Conservation (phyloP, 371 early-diverging fungal species). For the Batkoa obscura region DNA sequence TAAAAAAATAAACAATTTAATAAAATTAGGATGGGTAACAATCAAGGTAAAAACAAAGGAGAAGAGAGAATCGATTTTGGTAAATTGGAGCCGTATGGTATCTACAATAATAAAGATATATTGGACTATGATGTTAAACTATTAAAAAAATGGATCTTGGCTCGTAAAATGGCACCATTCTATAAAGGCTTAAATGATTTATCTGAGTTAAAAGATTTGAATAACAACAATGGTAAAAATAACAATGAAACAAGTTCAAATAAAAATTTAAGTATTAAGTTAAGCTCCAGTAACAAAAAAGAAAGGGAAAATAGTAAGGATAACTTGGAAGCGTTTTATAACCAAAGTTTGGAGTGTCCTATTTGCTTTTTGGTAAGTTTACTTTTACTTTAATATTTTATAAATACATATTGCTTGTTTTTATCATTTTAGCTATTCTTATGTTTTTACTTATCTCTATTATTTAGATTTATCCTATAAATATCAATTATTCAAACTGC, state of each 20-base stretch:
- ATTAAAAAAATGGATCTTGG: conserved; percentile 54
- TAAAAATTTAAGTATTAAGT: conserved; percentile 7
- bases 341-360: conserved; percentile 69
- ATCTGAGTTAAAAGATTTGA: conserved; percentile 25
- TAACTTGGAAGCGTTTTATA: conserved; percentile 21
- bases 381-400: neutral
- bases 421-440: too few relatives aligned
- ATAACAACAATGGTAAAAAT: neutral
- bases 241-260: conserved; percentile 8
- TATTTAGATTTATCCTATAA: conserved; percentile 61
- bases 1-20: too few relatives aligned
- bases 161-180: conserved; percentile 65
- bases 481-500: conserved; percentile 83
- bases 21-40: conserved; percentile 17
- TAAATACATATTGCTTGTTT: too few relatives aligned
- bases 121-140: conserved; percentile 60
- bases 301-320: conserved; percentile 7
- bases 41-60: conserved; percentile 20
- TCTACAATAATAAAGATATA: conserved; percentile 33
- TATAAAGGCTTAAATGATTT: conserved; percentile 52
- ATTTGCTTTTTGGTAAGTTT: conserved; percentile 70
- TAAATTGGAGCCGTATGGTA: conserved; percentile 41
- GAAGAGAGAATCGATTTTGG: conserved; percentile 52
- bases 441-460: neutral
- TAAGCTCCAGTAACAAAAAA: conserved; percentile 3